Base-by-base conservation (phyloP, 2,329 filamentous ascomycete genomes). In the Talaromyces marneffei region DNA sequence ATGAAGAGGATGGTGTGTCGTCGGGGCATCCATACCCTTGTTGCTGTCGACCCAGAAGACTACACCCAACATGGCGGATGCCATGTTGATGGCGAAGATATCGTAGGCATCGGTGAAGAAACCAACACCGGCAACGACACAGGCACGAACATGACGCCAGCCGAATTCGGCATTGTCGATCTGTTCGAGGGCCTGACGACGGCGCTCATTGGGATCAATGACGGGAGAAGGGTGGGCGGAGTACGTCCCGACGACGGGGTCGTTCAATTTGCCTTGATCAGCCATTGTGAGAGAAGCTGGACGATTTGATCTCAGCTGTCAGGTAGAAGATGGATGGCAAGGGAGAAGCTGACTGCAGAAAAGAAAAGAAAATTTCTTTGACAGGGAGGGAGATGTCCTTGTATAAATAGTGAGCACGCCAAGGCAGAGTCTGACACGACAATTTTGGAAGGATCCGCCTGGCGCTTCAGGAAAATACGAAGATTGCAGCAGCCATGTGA, bases 61-160 rank as follows among this genome's bases (percentile, higher is more conserved):
- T 54, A 92, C 85, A 44, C 90, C 90, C 56, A 92, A 74, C 88
- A 92, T 91, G 65, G 84, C 82, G 29, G 88, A 90, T 65, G 88
- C 79, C 70, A 91, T 79, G 65, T 86, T 88, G 67, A 89, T 87
- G 70, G 87, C 86, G 74, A 94, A 94, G 78, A 92, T 90, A 71
- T 89, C 87, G 76, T 92, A 93, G 12, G 89, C 89, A 72, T 93
- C 91, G 16, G 90, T 93, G 77, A 94, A 94, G 84, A 95, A 94
- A 67, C 90, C 91, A 64, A 93, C 88, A 68, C 91, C 90, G 31
- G 90, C 90, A 25, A 93, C 90, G 8, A 90, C 77, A 59, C 90
- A 84, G 62, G 90, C 88, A 42, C 90, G 84, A 62, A 92, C 84
- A 71, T 94, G 90, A 72, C 92, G 91, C 89, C 90, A 93, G 70